A percentile compares a stretch with the other conserved stretches of the same genome.
Evolutionary conservation across 1,284 basidiomycete species (phyloP).

Genomic region (Ganoderma multipileum): DNA sequence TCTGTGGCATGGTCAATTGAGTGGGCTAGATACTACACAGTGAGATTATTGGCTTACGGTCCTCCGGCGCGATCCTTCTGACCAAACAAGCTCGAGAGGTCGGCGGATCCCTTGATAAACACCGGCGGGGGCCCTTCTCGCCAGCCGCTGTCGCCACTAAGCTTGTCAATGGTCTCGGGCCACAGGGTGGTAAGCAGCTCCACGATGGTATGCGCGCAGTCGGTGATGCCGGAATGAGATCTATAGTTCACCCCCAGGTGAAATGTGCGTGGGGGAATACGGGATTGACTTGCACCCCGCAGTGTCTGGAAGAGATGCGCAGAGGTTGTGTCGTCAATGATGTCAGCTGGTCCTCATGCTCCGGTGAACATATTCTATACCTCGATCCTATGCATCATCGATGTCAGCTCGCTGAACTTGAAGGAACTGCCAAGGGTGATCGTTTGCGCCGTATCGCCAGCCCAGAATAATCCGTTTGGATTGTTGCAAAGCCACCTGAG

Average conservation of each 20-base stretch:
- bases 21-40: background rate
- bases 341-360: background rate
- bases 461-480: conserved; percentile 77
- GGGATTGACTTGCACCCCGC: background rate
- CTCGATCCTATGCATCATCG: conserved; percentile 66
- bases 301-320: background rate
- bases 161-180: conserved; percentile 68
- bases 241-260: conserved; percentile 72
- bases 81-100: conserved; percentile 53
- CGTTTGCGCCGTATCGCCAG: conserved; percentile 81
- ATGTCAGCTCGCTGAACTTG: conserved; percentile 73
- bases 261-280: conserved; percentile 52
- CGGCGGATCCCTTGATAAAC: conserved; percentile 49
- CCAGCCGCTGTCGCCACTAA: conserved; percentile 63
- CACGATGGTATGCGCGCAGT: conserved; percentile 68
- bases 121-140: conserved; percentile 64
- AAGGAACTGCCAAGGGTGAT: conserved; percentile 79
- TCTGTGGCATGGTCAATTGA: background rate
- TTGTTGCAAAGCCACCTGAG: conserved; percentile 66
- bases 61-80: conserved; percentile 62
- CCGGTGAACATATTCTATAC: conserved; percentile 50
- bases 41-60: conserved; percentile 39
- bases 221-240: conserved; percentile 71
- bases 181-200: conserved; percentile 67
- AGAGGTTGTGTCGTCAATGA: background rate